phyloP scores from a whole-genome alignment of 2,329 filamentous ascomycete species.

The Didymella sp. region DNA sequence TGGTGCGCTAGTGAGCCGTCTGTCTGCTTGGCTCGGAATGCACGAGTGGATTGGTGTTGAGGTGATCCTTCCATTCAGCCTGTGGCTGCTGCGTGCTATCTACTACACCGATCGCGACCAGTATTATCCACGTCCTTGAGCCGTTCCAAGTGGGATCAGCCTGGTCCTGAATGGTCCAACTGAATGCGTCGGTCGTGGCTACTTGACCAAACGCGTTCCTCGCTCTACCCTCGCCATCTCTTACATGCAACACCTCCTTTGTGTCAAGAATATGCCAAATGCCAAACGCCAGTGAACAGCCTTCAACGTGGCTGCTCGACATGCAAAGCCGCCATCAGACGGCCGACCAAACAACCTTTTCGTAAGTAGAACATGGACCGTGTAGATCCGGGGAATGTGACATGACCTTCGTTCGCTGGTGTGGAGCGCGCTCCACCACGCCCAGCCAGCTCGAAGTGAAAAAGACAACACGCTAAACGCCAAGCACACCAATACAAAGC shows the following conservation, averaged over 20 bases:
- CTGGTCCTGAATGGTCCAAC: background rate
- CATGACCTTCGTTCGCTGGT: conserved; percentile 11
- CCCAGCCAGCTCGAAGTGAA: background rate
- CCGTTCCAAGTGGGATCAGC: background rate
- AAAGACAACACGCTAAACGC: conserved; percentile 15
- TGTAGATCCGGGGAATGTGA: conserved; percentile 21
- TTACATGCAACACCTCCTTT: background rate
- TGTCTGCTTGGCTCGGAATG: too few species aligned
- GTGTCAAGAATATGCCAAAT: background rate
- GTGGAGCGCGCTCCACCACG: conserved; percentile 5
- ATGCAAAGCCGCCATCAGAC: background rate
- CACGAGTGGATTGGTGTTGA: background rate
- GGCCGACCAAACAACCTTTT: conserved; percentile 10
- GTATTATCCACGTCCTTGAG: background rate
- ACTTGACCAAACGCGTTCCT: background rate
- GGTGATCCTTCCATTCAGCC: background rate
- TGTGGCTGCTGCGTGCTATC: background rate
- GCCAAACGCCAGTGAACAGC: background rate
- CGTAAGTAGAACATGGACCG: conserved; percentile 18
- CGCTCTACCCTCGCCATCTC: background rate
- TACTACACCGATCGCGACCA: background rate
- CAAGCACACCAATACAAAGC: conserved; percentile 32
- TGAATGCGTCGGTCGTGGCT: background rate
- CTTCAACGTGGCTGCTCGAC: background rate
- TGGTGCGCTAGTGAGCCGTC: too few species aligned